phyloP scores from a whole-genome alignment of 164 flowering plant genomes.

The Magnolia kwangsiensis region DNA sequence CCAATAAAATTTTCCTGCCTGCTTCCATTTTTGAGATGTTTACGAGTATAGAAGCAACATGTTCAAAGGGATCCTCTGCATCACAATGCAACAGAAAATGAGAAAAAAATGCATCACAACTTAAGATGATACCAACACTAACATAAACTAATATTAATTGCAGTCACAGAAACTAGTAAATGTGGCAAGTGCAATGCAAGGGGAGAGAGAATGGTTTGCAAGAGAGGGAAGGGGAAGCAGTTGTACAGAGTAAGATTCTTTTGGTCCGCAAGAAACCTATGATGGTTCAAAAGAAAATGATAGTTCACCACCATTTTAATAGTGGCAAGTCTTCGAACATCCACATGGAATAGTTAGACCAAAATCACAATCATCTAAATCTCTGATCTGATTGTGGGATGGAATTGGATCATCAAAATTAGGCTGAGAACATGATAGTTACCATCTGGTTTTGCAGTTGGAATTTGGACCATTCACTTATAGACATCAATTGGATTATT shows the following conservation, averaged over 20 bases:
- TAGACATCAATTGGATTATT: too few relatives aligned
- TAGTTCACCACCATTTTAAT: neutral
- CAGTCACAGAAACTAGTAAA: neutral
- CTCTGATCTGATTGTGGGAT: too few relatives aligned
- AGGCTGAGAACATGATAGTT: too few relatives aligned
- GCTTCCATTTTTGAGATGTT: conserved; percentile 70
- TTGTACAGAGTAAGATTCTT: neutral
- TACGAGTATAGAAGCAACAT: conserved; percentile 86
- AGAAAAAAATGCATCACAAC: neutral
- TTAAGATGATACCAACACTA: neutral
- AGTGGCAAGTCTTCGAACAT: neutral
- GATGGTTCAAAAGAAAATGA: too few relatives aligned
- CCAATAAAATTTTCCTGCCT: conserved; percentile 75
- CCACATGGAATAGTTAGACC: too few relatives aligned
- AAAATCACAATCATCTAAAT: too few relatives aligned
- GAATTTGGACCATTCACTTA: too few relatives aligned
- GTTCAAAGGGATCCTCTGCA: conserved; percentile 86
- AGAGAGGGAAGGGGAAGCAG: neutral
- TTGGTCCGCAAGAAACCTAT: too few relatives aligned
- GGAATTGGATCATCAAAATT: too few relatives aligned
- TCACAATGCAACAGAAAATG: conserved; percentile 13
- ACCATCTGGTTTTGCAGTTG: too few relatives aligned
- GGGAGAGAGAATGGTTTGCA: neutral
- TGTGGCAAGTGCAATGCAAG: neutral
- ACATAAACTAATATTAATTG: neutral